phyloP scores from a whole-genome alignment of 2,329 filamentous ascomycete species.

The Scedosporium boydii region DNA sequence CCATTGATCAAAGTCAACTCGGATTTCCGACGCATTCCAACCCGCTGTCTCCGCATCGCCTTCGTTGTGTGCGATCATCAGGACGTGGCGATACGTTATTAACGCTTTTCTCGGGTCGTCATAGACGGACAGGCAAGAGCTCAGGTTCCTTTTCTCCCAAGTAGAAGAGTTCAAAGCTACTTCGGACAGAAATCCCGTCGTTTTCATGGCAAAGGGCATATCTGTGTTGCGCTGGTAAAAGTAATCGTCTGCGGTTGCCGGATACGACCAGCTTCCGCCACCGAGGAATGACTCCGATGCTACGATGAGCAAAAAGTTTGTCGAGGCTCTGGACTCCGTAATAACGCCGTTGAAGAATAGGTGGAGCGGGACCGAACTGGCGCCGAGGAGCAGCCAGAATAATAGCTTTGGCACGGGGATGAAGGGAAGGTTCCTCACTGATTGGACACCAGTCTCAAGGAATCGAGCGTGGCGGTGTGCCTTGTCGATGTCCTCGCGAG shows the following conservation, averaged over 20 bases:
- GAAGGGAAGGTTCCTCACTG: not conserved
- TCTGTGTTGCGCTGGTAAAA: too few species aligned
- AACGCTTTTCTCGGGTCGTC: not conserved
- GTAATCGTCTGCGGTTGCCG: too few species aligned
- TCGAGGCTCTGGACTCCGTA: not conserved
- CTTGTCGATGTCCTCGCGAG: slow-evolving; percentile 7
- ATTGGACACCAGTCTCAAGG: not conserved
- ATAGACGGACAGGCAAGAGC: not conserved
- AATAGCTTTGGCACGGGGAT: not conserved
- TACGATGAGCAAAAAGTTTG: not conserved
- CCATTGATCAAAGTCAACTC: not conserved
- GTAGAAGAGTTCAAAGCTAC: not conserved
- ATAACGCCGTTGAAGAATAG: not conserved
- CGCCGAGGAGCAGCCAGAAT: not conserved
- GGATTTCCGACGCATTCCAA: not conserved
- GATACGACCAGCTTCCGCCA: not conserved
- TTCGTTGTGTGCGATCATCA: too few species aligned
- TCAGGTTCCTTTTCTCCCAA: not conserved
- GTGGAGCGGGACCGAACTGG: not conserved
- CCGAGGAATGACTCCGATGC: not conserved
- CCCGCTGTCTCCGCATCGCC: not conserved
- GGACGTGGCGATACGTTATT: too few species aligned
- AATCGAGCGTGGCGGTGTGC: not conserved
- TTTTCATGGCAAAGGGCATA: too few species aligned
- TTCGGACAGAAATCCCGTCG: not conserved